Conservation (phyloP, 257 asterid species). For the Nemophila menziesii region DNA sequence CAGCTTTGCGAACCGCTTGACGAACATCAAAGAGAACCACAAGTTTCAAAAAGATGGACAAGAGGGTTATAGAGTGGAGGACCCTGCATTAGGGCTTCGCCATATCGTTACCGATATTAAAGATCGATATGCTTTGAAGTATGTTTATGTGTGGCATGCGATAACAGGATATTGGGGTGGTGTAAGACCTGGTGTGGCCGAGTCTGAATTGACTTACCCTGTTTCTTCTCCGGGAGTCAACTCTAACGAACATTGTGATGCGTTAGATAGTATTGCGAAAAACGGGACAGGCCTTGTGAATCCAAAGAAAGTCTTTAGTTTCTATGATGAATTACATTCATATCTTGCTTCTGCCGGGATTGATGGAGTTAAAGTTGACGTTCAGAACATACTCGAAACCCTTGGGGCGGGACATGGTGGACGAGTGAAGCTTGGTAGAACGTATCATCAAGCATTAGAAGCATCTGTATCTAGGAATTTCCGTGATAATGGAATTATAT, state of each 20-base stretch:
- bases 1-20: conserved; percentile 80
- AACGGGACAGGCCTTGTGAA: conserved; percentile 83
- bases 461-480: conserved; percentile 66
- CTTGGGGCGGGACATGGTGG: conserved; percentile 92
- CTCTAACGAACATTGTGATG: conserved; percentile 56
- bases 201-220: conserved; percentile 52
- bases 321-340: conserved; percentile 67
- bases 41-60: conserved; percentile 73
- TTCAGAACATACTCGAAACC: conserved; percentile 77
- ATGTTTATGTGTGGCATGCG: conserved; percentile 84
- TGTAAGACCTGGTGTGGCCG: conserved; percentile 49
- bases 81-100: conserved; percentile 59
- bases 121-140: conserved; percentile 55
- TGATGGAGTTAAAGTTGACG: conserved; percentile 57
- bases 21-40: conserved; percentile 75
- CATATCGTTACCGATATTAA: conserved; percentile 57
- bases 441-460: conserved; percentile 78
- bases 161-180: conserved; percentile 92
- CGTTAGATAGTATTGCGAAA: conserved; percentile 43
- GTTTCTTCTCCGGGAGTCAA: conserved; percentile 63
- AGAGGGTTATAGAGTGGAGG: conserved; percentile 56
- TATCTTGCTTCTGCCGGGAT: conserved; percentile 71
- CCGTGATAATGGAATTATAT: conserved; percentile 77
- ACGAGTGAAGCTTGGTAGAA: conserved; percentile 68
- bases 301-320: conserved; percentile 60